Evolutionary conservation across 805 yeast species (phyloP).

Genomic region (Sugiyamaella smithiae): DNA sequence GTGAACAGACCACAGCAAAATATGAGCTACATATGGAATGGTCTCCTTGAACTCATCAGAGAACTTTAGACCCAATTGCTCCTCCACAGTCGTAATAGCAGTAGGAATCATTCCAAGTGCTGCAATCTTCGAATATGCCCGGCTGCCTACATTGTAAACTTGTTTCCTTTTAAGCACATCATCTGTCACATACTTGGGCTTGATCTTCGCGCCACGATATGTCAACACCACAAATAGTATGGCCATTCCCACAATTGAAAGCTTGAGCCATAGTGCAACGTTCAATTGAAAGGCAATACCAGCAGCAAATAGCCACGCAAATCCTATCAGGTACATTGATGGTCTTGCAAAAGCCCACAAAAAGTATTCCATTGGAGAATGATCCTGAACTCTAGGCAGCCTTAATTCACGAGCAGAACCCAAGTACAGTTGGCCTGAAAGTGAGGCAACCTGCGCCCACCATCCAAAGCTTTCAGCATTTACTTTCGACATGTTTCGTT

Average conservation of each 20-base stretch:
- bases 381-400: slow-evolving; percentile 12
- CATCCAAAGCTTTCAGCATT: slow-evolving; percentile 4
- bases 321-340: slow-evolving; percentile 3
- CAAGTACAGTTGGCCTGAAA: slow-evolving; percentile 12
- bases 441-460: slow-evolving; percentile 17
- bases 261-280: not conserved
- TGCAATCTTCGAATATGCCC: slow-evolving; percentile 11
- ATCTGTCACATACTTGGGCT: slow-evolving; percentile 10
- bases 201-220: slow-evolving; percentile 3
- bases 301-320: slow-evolving; percentile 9
- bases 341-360: slow-evolving; percentile 11
- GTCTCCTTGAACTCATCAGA: slow-evolving; percentile 5
- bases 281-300: not conserved
- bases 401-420: slow-evolving; percentile 14
- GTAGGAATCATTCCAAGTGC: slow-evolving; percentile 14
- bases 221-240: slow-evolving; percentile 2
- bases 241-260: not conserved
- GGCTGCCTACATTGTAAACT: slow-evolving; percentile 6
- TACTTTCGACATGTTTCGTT: not conserved
- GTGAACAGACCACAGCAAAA: slow-evolving; percentile 13
- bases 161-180: slow-evolving; percentile 5
- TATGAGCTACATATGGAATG: slow-evolving; percentile 9
- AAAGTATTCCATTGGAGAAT: not conserved
- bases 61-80: not conserved
- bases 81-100: slow-evolving; percentile 2